phyloP scores from a whole-genome alignment of 2,329 filamentous ascomycete species.

The Alternaria ventricosa region DNA sequence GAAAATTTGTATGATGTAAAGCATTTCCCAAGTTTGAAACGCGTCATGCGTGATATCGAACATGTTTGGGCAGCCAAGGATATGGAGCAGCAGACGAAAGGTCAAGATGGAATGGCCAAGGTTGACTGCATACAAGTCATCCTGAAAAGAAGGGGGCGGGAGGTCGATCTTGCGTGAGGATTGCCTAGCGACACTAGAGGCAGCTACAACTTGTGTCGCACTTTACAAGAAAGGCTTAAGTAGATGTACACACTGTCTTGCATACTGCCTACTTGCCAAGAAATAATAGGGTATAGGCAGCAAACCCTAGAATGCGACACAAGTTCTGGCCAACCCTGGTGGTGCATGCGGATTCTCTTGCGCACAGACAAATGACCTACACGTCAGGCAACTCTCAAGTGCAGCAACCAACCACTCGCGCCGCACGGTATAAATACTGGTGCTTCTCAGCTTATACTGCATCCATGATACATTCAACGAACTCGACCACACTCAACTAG shows the following conservation, averaged over 20 bases:
- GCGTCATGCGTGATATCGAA: slow-evolving; percentile 38
- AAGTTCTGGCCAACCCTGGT: too few species aligned
- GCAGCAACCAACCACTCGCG: neutral
- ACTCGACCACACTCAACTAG: neutral
- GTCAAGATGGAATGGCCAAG: slow-evolving; percentile 33
- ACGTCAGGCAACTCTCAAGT: neutral
- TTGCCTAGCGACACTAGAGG: neutral
- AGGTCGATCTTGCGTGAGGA: slow-evolving; percentile 37
- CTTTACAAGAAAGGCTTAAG: too few species aligned
- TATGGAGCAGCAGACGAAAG: slow-evolving; percentile 26
- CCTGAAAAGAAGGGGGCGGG: slow-evolving; percentile 28
- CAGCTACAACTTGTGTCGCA: too few species aligned
- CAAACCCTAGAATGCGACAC: too few species aligned
- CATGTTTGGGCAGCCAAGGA: slow-evolving; percentile 41
- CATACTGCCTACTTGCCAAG: too few species aligned
- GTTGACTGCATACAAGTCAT: slow-evolving; percentile 45
- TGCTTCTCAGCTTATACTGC: neutral
- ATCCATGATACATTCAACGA: neutral
- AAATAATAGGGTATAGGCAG: too few species aligned
- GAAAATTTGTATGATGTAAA: slow-evolving; percentile 30
- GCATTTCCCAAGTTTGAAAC: slow-evolving; percentile 32
- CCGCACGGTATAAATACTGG: neutral
- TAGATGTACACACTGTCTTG: too few species aligned
- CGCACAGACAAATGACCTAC: too few species aligned
- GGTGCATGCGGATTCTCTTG: too few species aligned